A percentile compares a stretch with the other conserved stretches of the same genome.
Evolutionary conservation across 116 monocot species (phyloP).

Genomic region (Posidonia oceanica): DNA sequence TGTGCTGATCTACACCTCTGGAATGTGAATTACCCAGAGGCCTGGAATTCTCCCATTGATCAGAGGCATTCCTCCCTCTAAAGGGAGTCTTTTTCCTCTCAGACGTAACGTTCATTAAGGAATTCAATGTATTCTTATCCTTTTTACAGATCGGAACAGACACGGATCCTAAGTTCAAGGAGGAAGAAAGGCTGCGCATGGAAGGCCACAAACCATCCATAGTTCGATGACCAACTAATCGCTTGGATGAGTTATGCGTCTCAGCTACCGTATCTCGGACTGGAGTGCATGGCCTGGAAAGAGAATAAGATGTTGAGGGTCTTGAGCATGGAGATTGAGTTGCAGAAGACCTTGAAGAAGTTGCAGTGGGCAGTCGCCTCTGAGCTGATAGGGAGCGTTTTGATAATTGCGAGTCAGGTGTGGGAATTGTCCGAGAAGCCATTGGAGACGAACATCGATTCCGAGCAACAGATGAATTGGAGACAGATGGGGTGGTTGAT

Average conservation of each 20-base stretch:
- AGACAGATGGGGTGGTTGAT: not conserved
- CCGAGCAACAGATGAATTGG: constrained; percentile 7
- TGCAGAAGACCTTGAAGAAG: constrained; percentile 5
- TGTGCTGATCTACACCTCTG: constrained; percentile 36
- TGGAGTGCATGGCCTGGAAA: constrained; percentile 46
- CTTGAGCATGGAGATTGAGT: constrained; percentile 8
- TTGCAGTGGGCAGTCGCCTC: constrained; percentile 15
- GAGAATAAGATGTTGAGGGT: constrained; percentile 10
- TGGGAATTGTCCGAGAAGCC: not conserved
- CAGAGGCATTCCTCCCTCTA: constrained; percentile 45
- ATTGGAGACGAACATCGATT: constrained; percentile 17
- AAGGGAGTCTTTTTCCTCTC: constrained; percentile 58
- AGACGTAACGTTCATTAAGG: constrained; percentile 9
- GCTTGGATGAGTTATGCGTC: constrained; percentile 16
- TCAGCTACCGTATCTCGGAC: constrained; percentile 35
- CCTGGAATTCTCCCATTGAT: constrained; percentile 64
- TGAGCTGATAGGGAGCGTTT: constrained; percentile 25
- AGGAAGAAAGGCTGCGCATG: constrained; percentile 55
- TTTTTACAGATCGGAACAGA: constrained; percentile 17
- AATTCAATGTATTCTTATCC: constrained; percentile 22
- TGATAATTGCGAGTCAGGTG: not conserved
- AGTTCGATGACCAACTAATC: constrained; percentile 15
- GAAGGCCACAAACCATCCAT: constrained; percentile 80
- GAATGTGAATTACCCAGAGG: constrained; percentile 23
- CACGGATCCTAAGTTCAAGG: constrained; percentile 55